Conservation (phyloP, 192 early-diverging fungal species). For the Oehlia diaphana region DNA sequence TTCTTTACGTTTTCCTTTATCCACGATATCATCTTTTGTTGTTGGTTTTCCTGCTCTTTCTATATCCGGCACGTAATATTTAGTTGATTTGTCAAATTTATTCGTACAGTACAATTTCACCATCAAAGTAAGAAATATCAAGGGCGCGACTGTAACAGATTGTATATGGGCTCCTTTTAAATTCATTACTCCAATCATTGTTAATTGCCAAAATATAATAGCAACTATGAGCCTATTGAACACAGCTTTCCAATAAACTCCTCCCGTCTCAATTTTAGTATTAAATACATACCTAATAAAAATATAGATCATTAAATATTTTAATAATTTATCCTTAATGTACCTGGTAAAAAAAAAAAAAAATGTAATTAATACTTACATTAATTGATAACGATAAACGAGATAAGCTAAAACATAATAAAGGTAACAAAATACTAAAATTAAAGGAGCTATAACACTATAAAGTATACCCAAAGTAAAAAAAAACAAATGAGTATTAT, state of each 20-base stretch:
- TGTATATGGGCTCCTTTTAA: slow-evolving; percentile 43
- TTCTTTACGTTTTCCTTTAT: slow-evolving; percentile 29
- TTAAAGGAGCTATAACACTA: slow-evolving; percentile 68
- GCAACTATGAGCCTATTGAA: slow-evolving; percentile 69
- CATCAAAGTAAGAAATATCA: slow-evolving; percentile 57
- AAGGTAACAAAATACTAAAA: slow-evolving; percentile 62
- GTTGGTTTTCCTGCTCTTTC: slow-evolving; percentile 5
- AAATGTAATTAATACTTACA: slow-evolving; percentile 40
- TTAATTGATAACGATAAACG: slow-evolving; percentile 74
- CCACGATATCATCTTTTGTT: slow-evolving; percentile 7
- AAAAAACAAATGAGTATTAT: slow-evolving; percentile 68
- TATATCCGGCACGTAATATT: slow-evolving; percentile 49
- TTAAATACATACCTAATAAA: slow-evolving; percentile 64
- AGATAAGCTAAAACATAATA: slow-evolving; percentile 66
- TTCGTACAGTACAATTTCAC: slow-evolving; percentile 52
- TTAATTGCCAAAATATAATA: slow-evolving; percentile 67
- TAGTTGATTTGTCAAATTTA: slow-evolving; percentile 52
- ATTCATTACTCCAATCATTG: slow-evolving; percentile 65
- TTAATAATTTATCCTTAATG: too few species aligned
- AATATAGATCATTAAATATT: background rate
- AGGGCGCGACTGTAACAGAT: slow-evolving; percentile 53
- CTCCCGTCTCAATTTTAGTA: slow-evolving; percentile 69
- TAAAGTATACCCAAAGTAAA: slow-evolving; percentile 73
- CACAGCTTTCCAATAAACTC: slow-evolving; percentile 67
- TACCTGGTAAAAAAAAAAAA: too few species aligned